Base-by-base conservation (phyloP, 306 rosid genomes). In the Cicer cuneatum region DNA sequence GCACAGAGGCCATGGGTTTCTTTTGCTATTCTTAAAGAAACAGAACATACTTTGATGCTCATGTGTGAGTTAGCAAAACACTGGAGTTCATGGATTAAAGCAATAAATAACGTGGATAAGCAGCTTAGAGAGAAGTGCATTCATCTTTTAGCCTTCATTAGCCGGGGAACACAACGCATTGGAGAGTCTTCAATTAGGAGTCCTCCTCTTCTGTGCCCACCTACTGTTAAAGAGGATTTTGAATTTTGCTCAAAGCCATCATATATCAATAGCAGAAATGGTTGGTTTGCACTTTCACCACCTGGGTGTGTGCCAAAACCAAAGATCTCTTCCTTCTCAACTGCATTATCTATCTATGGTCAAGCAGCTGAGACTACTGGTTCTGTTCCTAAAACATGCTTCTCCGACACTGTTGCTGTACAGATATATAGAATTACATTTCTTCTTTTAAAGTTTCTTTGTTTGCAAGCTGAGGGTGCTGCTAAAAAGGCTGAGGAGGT, bases 391-490 rank as follows among this genome's bases (percentile, higher is more conserved):
- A 88, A 81, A 74, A 80, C 97, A 9, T 63, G 77, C 82, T 94
- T 90, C 79, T 91, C 97, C 37, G 97, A 94, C 69, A 70, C 68
- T 60, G 74, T 94, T 73, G 96, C 98, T 65, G 53, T 87, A 65
- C 94, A 88, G 73, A 83, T 91, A 33, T 93, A 91, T 73, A 90
- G 88, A 82, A 85, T 80, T 67, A 43, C 95, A 11, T 94, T 86
- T 83, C 89, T 91, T 38, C 90, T 94, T 68, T 80, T 94, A 72
- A 90, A 91, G 79, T 94, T 91, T 62, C 92, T 94, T 35, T 86
- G 96, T 75, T 75, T 94, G 68, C 98, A 94, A 88, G 97, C 94
- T 68, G 95, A 92, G 78, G 89, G 96, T 67, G 98, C 98, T 77
- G 86, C 93, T 76, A 86, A 75, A 87, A 87, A 92, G 86, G 96